Evolutionary conservation across 2,329 filamentous ascomycete genomes (phyloP).

Genomic region (Beauveria varroae): DNA sequence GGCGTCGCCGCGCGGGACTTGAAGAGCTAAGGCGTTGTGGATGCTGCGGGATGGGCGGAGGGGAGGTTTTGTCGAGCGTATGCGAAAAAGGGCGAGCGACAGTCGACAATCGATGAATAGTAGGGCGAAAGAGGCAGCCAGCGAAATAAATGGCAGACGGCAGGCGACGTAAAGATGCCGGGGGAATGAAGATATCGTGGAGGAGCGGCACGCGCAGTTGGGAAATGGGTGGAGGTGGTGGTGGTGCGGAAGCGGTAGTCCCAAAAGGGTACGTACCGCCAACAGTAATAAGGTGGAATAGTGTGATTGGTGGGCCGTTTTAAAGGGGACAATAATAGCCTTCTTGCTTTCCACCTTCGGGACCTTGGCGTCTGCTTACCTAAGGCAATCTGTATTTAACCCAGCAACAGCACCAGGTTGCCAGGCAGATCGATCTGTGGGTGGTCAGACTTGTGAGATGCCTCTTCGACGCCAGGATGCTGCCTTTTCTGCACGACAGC

Average conservation of each 20-base stretch:
- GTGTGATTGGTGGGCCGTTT: neutral
- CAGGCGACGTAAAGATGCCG: neutral
- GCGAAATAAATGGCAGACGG: neutral
- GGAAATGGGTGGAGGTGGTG: slow-evolving; percentile 5
- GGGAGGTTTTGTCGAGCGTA: neutral
- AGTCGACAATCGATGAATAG: neutral
- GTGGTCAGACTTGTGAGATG: neutral
- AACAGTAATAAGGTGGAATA: neutral
- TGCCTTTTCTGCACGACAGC: neutral
- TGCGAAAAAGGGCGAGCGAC: neutral
- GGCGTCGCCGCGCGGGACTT: slow-evolving; percentile 9
- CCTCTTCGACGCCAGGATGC: neutral
- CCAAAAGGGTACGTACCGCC: slow-evolving; percentile 4
- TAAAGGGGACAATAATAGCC: neutral
- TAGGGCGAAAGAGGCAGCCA: neutral
- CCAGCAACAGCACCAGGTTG: neutral
- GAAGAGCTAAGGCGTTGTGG: neutral
- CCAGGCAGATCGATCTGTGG: neutral
- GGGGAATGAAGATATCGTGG: slow-evolving; percentile 9
- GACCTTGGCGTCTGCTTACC: no score
- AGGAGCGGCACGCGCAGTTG: slow-evolving; percentile 10
- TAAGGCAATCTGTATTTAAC: no score
- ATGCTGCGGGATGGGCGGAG: neutral
- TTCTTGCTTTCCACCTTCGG: no score
- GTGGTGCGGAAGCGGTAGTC: slow-evolving; percentile 1